Conservation (phyloP, 1,284 basidiomycete species). For the Rhodotorula sp. region DNA sequence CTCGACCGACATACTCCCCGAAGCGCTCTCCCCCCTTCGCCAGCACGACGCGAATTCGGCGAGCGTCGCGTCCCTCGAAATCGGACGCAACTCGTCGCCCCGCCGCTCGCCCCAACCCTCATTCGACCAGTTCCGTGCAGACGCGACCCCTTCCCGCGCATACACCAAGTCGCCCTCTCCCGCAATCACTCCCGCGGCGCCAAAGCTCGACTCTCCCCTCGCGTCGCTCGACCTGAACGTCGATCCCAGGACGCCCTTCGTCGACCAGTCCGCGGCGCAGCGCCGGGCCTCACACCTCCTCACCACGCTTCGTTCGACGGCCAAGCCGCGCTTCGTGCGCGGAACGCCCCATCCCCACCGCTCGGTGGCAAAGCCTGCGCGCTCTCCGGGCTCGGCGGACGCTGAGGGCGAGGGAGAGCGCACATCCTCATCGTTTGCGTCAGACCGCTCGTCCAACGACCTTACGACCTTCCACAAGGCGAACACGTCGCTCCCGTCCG, state of each 20-base stretch:
- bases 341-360: conserved; percentile 32
- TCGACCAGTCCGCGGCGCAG: conserved; percentile 32
- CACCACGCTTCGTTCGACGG: conserved; percentile 42
- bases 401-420: conserved; percentile 13
- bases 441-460: conserved; percentile 79
- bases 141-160: conserved; percentile 14
- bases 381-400: background rate
- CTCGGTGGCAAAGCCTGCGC: conserved; percentile 19
- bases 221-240: background rate
- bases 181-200: conserved; percentile 6
- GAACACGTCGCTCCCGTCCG: conserved; percentile 68
- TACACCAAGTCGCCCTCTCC: conserved; percentile 11
- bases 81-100: conserved; percentile 30
- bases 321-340: conserved; percentile 31
- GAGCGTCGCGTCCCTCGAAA: conserved; percentile 8
- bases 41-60: conserved; percentile 2
- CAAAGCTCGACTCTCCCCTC: conserved; percentile 22
- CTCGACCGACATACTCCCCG: conserved; percentile 5
- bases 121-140: background rate
- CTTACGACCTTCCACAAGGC: conserved; percentile 68
- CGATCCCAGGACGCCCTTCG: conserved; percentile 6
- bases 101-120: conserved; percentile 9
- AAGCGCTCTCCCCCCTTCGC: conserved; percentile 25
- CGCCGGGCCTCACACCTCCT: conserved; percentile 43
- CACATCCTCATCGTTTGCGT: conserved; percentile 61